Evolutionary conservation across 2,329 filamentous ascomycete genomes (phyloP).

Genomic region (Colletotrichum sojae): DNA sequence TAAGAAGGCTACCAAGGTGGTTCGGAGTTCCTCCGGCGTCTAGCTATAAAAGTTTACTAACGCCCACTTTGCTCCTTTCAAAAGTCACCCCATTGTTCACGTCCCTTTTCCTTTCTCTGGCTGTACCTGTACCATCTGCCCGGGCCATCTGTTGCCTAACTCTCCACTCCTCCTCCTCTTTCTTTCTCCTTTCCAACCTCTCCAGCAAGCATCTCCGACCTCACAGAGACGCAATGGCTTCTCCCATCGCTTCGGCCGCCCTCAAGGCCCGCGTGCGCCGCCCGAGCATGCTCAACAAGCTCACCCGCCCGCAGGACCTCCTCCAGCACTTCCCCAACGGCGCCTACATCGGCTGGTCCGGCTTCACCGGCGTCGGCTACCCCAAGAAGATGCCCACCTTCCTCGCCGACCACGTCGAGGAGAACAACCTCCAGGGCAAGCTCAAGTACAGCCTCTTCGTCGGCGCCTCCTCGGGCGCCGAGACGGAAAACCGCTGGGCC

Average conservation of each 20-base stretch:
- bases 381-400: conserved; percentile 89
- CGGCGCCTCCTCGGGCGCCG: conserved; percentile 88
- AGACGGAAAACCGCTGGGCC: conserved; percentile 96
- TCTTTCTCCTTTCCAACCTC: conserved; percentile 13
- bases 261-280: conserved; percentile 82
- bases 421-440: conserved; percentile 86
- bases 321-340: conserved; percentile 86
- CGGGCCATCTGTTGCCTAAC: neutral
- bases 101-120: conserved; percentile 2
- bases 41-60: conserved; percentile 22
- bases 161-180: conserved; percentile 3
- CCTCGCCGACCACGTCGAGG: conserved; percentile 89
- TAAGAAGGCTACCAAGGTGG: neutral
- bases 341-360: conserved; percentile 91
- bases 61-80: conserved; percentile 20
- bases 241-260: conserved; percentile 75
- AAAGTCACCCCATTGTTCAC: conserved; percentile 7
- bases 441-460: conserved; percentile 91
- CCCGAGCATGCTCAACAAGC: conserved; percentile 84
- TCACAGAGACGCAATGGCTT: conserved; percentile 56
- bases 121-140: neutral
- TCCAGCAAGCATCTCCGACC: too few species aligned
- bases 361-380: conserved; percentile 92
- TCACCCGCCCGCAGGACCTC: conserved; percentile 84
- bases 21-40: neutral